Percentiles rank a stretch among this genome's conserved stretches.
phyloP scores from a whole-genome alignment of 495 filamentous ascomycete genomes.

The Pyrenula massariospora region DNA sequence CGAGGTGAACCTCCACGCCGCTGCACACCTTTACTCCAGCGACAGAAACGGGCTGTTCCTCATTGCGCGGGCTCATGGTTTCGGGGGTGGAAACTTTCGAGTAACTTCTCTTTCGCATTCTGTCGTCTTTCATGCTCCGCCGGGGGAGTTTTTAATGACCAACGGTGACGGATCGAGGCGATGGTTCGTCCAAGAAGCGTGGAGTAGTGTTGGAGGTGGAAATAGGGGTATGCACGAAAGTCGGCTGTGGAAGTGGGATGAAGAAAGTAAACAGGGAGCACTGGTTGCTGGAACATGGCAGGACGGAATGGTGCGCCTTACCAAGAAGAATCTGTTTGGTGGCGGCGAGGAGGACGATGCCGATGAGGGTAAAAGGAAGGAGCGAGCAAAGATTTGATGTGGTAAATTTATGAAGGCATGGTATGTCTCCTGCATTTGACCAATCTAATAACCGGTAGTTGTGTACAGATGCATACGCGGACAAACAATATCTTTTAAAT shows the following conservation, averaged over 20 bases:
- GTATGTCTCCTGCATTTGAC: too few relatives aligned
- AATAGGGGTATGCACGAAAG: constrained; percentile 50
- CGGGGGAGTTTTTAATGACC: constrained; percentile 26
- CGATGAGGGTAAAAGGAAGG: too few relatives aligned
- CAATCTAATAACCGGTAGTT: too few relatives aligned
- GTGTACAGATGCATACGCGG: too few relatives aligned
- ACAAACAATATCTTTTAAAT: too few relatives aligned
- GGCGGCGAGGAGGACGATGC: too few relatives aligned
- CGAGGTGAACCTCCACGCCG: constrained; percentile 43
- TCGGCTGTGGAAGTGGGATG: constrained; percentile 47
- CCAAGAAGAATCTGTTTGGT: not conserved
- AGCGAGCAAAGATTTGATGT: too few relatives aligned
- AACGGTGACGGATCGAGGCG: constrained; percentile 15
- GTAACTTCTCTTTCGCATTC: constrained; percentile 52
- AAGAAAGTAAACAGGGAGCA: constrained; percentile 20
- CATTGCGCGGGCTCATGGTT: constrained; percentile 46
- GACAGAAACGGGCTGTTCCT: constrained; percentile 60
- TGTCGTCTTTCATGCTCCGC: constrained; percentile 45
- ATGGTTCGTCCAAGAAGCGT: constrained; percentile 62
- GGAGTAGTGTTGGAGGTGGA: constrained; percentile 40
- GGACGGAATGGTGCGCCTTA: constrained; percentile 39
- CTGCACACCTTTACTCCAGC: constrained; percentile 53
- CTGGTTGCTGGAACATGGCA: constrained; percentile 53
- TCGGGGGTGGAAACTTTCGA: constrained; percentile 32
- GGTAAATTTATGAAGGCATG: too few relatives aligned